phyloP scores from a whole-genome alignment of 176 grass and related monocot species.

The Eleusine indica region DNA sequence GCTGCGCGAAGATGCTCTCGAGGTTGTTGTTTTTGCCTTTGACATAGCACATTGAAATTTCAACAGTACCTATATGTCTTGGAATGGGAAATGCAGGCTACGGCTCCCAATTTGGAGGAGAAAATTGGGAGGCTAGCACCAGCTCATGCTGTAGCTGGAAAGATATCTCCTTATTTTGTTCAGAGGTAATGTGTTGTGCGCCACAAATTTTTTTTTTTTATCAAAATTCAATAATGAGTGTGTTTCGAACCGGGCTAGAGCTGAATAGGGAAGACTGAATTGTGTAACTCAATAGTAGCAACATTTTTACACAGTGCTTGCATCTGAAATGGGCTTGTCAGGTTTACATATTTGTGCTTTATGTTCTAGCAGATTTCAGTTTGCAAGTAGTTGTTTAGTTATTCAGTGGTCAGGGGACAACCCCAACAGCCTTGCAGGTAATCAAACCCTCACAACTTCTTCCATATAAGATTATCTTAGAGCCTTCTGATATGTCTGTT shows the following conservation, averaged over 20 bases:
- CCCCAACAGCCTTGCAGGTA: constrained; percentile 93
- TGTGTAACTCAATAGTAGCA: neutral
- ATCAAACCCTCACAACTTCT: neutral
- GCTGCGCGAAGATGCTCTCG: constrained; percentile 58
- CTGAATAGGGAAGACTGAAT: neutral
- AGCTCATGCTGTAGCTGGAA: constrained; percentile 64
- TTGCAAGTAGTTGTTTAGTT: constrained; percentile 66
- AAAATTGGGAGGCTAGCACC: constrained; percentile 74
- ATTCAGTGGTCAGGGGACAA: constrained; percentile 97
- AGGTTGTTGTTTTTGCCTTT: too few relatives aligned
- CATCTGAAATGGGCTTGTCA: neutral
- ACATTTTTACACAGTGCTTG: neutral
- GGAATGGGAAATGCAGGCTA: constrained; percentile 41
- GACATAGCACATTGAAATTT: constrained; percentile 4
- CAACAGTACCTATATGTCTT: neutral
- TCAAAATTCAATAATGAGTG: neutral
- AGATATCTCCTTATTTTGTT: constrained; percentile 78
- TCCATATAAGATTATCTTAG: neutral
- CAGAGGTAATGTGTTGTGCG: constrained; percentile 45
- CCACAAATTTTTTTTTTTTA: neutral
- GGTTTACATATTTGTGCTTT: constrained; percentile 5
- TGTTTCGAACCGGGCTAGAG: neutral
- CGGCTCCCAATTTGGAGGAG: constrained; percentile 65
- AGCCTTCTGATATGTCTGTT: neutral
- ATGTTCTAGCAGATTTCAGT: constrained; percentile 59